Evolutionary conservation across 2,329 filamentous ascomycete species (phyloP).

Genomic region (Fusarium sp.): DNA sequence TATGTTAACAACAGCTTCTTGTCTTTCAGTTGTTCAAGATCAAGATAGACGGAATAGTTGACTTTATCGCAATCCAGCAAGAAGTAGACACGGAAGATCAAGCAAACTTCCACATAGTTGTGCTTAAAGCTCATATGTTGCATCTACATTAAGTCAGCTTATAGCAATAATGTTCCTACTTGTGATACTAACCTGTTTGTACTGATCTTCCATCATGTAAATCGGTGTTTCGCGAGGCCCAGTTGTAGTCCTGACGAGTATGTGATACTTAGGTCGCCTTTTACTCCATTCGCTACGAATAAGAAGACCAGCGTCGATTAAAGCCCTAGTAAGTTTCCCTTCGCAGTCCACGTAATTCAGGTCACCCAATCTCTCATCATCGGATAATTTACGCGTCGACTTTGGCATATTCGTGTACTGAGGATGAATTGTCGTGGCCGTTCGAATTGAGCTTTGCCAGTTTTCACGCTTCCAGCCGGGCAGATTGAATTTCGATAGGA

Average conservation of each 20-base stretch:
- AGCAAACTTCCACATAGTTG: slow-evolving; percentile 1
- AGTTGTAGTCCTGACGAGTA: slow-evolving; percentile 67
- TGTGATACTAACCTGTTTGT: neutral
- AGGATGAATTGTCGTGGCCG: slow-evolving; percentile 19
- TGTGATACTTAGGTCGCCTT: slow-evolving; percentile 57
- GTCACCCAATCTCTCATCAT: slow-evolving; percentile 28
- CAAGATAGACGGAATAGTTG: neutral
- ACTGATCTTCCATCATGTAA: slow-evolving; percentile 17
- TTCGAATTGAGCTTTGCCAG: slow-evolving; percentile 40
- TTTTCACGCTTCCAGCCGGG: slow-evolving; percentile 23
- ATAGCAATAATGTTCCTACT: accelerated
- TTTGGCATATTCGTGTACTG: slow-evolving; percentile 13
- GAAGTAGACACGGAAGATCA: slow-evolving; percentile 18
- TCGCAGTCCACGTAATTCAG: slow-evolving; percentile 27
- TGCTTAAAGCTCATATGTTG: neutral
- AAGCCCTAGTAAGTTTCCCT: slow-evolving; percentile 24
- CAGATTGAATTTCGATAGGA: slow-evolving; percentile 30
- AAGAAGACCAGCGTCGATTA: slow-evolving; percentile 33
- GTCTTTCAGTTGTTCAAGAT: neutral
- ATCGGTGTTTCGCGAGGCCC: slow-evolving; percentile 42
- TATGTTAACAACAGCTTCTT: neutral
- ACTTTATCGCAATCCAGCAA: neutral
- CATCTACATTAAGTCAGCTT: slow-evolving; percentile 1
- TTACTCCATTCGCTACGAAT: slow-evolving; percentile 29
- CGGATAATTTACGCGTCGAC: slow-evolving; percentile 5